phyloP scores from a whole-genome alignment of 169 alveolate species.

The Eimeria necatrix region DNA sequence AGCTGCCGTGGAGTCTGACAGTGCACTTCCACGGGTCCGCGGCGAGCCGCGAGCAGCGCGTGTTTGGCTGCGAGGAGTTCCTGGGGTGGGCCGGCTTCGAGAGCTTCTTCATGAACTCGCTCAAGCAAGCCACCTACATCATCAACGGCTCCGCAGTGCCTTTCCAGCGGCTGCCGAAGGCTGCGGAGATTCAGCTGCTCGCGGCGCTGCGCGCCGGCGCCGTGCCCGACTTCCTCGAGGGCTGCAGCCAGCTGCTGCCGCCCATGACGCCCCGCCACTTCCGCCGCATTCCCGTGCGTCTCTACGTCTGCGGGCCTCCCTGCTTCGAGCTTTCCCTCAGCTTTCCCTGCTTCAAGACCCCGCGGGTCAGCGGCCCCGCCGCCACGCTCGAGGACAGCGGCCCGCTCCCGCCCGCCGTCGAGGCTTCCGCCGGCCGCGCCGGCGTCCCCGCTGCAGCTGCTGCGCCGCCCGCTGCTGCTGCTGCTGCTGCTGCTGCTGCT shows the following conservation, averaged over 20 bases:
- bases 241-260: constrained; percentile 63
- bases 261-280: constrained; percentile 46
- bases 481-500: constrained; percentile 21
- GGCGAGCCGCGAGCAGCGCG: neutral
- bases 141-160: constrained; percentile 78
- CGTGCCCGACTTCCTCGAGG: constrained; percentile 41
- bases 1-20: constrained; percentile 76
- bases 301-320: constrained; percentile 66
- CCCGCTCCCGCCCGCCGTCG: neutral
- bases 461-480: neutral
- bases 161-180: constrained; percentile 74
- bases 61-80: constrained; percentile 46
- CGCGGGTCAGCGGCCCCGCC: neutral
- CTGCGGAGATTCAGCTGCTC: constrained; percentile 72
- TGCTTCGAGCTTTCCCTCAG: constrained; percentile 70
- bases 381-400: neutral
- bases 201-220: constrained; percentile 62
- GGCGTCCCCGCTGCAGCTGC: neutral
- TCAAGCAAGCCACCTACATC: constrained; percentile 74
- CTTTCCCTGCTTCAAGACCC: constrained; percentile 65
- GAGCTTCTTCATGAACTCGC: constrained; percentile 67
- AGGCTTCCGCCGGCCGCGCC: neutral
- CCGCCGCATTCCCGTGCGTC: constrained; percentile 63
- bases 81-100: constrained; percentile 79
- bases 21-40: constrained; percentile 72